A percentile compares a stretch with the other conserved stretches of the same genome.
These are phyloP conservation scores for Microstegium vimineum DNA, from an alignment of 176 grass and related monocot species.

Conservation along the genomic window DNA sequence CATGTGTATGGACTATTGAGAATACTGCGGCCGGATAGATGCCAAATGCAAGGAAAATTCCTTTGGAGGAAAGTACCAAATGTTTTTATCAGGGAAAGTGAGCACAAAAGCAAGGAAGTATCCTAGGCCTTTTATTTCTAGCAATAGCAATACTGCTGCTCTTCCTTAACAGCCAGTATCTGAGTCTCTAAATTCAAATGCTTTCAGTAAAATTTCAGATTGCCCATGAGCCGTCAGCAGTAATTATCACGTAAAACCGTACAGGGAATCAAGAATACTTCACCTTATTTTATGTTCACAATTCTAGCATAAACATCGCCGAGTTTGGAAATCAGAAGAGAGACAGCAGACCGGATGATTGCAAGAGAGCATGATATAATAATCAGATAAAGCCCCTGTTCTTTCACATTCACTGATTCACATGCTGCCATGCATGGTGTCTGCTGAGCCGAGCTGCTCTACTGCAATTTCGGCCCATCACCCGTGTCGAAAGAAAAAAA, in stretches of 20 bases:
- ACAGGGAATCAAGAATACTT: neutral
- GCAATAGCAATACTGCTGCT: neutral
- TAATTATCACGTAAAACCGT: neutral
- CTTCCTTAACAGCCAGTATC: neutral
- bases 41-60: slow-evolving; percentile 33
- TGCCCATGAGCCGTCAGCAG: neutral
- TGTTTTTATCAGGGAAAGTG: slow-evolving; percentile 28
- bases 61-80: slow-evolving; percentile 33
- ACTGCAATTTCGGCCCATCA: slow-evolving; percentile 27
- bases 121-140: slow-evolving; percentile 17
- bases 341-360: neutral
- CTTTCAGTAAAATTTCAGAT: neutral
- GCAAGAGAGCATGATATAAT: neutral
- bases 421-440: neutral
- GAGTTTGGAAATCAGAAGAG: neutral
- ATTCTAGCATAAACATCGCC: neutral
- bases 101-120: slow-evolving; percentile 10
- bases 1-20: slow-evolving; percentile 14
- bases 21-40: slow-evolving; percentile 32
- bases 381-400: slow-evolving; percentile 14
- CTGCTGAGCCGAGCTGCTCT: neutral
- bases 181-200: neutral
- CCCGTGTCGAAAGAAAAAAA: slow-evolving; percentile 7
- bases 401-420: slow-evolving; percentile 14
- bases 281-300: too few species aligned